Percentiles rank a stretch among this genome's conserved stretches.
Evolutionary conservation across 257 asterid genomes (phyloP).

Genomic region (Gynochthodes officinalis): DNA sequence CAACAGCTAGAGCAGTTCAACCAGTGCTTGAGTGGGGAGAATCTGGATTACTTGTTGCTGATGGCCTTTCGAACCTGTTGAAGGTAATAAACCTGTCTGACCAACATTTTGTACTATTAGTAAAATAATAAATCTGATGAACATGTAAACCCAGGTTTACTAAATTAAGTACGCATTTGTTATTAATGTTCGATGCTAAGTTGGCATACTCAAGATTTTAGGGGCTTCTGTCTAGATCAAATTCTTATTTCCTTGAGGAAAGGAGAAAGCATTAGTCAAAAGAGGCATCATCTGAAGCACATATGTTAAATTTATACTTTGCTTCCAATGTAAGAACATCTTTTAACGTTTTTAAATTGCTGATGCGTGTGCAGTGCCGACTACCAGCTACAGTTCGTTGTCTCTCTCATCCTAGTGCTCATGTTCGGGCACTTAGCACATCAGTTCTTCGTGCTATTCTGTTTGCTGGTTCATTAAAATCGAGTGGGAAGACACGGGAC

Average conservation of each 20-base stretch:
- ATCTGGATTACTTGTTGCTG: constrained; percentile 83
- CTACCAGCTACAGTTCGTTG: constrained; percentile 88
- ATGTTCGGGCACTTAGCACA: constrained; percentile 91
- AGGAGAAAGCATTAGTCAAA: background rate
- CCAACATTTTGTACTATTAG: background rate
- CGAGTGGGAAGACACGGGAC: constrained; percentile 33
- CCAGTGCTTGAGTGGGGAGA: constrained; percentile 94
- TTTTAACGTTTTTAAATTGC: constrained; percentile 14
- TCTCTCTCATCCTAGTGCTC: constrained; percentile 93
- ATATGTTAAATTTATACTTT: background rate
- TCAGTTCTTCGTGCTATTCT: constrained; percentile 90
- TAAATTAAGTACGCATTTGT: too few species aligned
- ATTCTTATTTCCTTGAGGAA: too few species aligned
- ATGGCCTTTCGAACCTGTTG: constrained; percentile 83
- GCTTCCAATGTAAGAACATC: background rate
- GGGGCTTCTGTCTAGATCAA: too few species aligned
- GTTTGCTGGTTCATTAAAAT: constrained; percentile 48
- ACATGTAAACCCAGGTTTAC: too few species aligned
- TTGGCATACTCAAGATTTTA: background rate
- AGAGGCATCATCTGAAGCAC: background rate
- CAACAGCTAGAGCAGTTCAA: constrained; percentile 89
- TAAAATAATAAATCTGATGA: background rate
- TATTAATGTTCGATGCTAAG: background rate
- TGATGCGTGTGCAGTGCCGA: constrained; percentile 71
- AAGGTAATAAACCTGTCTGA: constrained; percentile 48